Conservation (phyloP, 106 monocot genomes). For the Platanthera zijinensis region DNA sequence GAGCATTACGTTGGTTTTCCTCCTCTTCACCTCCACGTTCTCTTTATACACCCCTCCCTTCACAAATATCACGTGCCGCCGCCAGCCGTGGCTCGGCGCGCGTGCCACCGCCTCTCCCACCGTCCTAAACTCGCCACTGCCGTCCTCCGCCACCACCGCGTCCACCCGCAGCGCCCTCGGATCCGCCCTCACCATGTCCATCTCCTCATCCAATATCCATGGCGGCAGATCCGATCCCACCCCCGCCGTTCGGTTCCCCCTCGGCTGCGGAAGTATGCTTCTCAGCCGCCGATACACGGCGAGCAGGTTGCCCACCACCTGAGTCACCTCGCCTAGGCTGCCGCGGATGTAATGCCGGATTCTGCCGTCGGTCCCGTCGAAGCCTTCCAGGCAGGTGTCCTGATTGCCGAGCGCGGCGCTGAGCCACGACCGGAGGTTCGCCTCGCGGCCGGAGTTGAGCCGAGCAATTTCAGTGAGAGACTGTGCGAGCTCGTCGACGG, state of each 20-base stretch:
- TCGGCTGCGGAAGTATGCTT: slow-evolving; percentile 32
- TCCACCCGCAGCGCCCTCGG: slow-evolving; percentile 32
- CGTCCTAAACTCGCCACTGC: slow-evolving; percentile 52
- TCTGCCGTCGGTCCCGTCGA: slow-evolving; percentile 73
- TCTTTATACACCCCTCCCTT: slow-evolving; percentile 75
- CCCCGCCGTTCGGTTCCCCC: background rate
- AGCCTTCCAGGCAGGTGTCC: slow-evolving; percentile 88
- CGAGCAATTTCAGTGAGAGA: slow-evolving; percentile 40
- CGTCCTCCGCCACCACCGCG: slow-evolving; percentile 69
- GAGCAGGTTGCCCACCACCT: slow-evolving; percentile 59
- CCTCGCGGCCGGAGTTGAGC: slow-evolving; percentile 28
- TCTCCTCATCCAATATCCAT: slow-evolving; percentile 37
- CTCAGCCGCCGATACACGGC: slow-evolving; percentile 49
- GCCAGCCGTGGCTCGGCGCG: slow-evolving; percentile 43
- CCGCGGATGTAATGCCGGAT: slow-evolving; percentile 26
- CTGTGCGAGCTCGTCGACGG: slow-evolving; percentile 55
- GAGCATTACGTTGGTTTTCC: slow-evolving; percentile 68
- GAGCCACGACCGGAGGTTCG: slow-evolving; percentile 57
- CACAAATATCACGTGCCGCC: slow-evolving; percentile 77
- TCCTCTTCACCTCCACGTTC: slow-evolving; percentile 82
- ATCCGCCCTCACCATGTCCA: slow-evolving; percentile 12
- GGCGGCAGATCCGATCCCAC: slow-evolving; percentile 14
- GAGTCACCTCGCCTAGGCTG: slow-evolving; percentile 36
- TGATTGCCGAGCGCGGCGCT: slow-evolving; percentile 87
- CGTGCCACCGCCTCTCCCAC: slow-evolving; percentile 59